These are phyloP conservation scores for Didymella arachidicola DNA, from an alignment of 2,329 filamentous ascomycete species.

Conservation along the genomic window DNA sequence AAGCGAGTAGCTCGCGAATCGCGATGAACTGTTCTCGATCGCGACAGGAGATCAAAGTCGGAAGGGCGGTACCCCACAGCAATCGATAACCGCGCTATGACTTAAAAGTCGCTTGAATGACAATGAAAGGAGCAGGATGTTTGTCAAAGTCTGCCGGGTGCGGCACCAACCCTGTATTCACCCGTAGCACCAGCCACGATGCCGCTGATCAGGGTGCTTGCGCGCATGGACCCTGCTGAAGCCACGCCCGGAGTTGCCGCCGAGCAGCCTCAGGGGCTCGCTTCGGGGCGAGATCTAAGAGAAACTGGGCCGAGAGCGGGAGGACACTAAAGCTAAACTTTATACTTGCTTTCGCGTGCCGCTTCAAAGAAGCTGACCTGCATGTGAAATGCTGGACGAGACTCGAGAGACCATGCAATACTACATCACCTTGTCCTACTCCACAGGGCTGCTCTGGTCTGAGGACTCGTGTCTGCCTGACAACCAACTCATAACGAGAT, in stretches of 20 bases:
- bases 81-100: background rate
- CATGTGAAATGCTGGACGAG: slow-evolving; percentile 2
- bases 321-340: slow-evolving; percentile 4
- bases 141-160: background rate
- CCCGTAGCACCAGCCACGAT: background rate
- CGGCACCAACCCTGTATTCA: slow-evolving; percentile 1
- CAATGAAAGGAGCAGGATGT: background rate
- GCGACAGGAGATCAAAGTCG: background rate
- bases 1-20: background rate
- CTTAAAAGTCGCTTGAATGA: background rate
- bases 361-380: background rate
- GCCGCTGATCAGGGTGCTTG: background rate
- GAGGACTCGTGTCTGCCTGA: background rate
- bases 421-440: background rate
- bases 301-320: slow-evolving; percentile 4
- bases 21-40: background rate
- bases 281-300: background rate
- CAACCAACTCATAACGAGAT: background rate
- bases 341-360: background rate
- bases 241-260: background rate
- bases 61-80: background rate
- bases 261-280: background rate
- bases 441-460: background rate
- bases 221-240: background rate
- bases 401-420: background rate